Conservation (phyloP, 164 flowering plant species). For the Hamamelis virginiana region DNA sequence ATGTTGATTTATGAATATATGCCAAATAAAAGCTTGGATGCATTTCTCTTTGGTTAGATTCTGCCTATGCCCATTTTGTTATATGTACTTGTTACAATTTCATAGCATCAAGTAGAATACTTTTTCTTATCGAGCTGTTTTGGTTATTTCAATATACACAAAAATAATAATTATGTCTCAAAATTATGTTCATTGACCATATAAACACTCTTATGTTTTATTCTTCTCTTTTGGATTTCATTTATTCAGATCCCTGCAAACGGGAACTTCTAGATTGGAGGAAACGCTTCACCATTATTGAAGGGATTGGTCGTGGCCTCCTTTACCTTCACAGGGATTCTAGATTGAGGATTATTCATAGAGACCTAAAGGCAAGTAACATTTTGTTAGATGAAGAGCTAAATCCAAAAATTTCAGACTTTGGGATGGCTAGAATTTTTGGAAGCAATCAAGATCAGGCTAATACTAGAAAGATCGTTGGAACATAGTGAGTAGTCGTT, state of each 20-base stretch:
- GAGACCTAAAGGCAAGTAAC: constrained; percentile 39
- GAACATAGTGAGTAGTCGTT: constrained; percentile 36
- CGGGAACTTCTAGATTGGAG: constrained; percentile 26
- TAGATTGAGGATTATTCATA: constrained; percentile 30
- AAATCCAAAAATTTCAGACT: constrained; percentile 39
- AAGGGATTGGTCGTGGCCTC: constrained; percentile 22
- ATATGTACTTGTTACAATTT: no score
- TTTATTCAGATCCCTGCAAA: constrained; percentile 21
- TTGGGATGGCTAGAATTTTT: constrained; percentile 43
- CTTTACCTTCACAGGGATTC: no score
- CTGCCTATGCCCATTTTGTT: neutral
- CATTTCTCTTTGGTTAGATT: constrained; percentile 27
- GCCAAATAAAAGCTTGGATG: constrained; percentile 32
- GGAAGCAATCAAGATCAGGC: constrained; percentile 39
- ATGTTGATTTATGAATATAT: constrained; percentile 32
- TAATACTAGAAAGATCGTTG: constrained; percentile 35
- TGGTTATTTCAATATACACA: no score
- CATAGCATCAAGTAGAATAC: no score
- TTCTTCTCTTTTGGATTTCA: no score
- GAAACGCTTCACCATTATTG: constrained; percentile 27
- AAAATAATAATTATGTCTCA: no score
- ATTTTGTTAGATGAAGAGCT: constrained; percentile 31
- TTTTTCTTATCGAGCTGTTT: no score
- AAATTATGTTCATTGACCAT: no score
- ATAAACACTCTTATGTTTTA: no score